Percentiles rank a stretch among this genome's conserved stretches.
Conservation (phyloP, 768 basidiomycete species). For the Boletus fagicola region DNA sequence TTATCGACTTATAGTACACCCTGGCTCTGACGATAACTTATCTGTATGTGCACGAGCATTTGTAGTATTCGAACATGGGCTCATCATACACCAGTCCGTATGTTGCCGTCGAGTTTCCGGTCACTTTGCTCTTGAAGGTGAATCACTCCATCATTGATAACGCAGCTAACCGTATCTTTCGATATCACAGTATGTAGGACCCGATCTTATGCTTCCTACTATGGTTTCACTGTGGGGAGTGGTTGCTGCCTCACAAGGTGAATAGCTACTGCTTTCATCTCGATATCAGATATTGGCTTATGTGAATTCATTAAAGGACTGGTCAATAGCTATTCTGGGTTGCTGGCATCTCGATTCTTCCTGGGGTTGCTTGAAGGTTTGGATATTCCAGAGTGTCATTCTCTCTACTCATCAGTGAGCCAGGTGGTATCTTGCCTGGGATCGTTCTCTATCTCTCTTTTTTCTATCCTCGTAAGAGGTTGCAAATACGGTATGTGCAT, state of each 20-base stretch:
- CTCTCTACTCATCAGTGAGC: slow-evolving; percentile 2
- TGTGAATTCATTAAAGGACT: slow-evolving; percentile 33
- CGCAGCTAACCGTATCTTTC: neutral
- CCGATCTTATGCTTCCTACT: slow-evolving; percentile 56
- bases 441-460: slow-evolving; percentile 56
- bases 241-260: slow-evolving; percentile 59
- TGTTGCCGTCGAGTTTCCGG: slow-evolving; percentile 56
- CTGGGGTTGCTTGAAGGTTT: slow-evolving; percentile 60
- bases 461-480: slow-evolving; percentile 37
- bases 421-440: slow-evolving; percentile 60
- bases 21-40: slow-evolving; percentile 32
- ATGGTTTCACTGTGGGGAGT: slow-evolving; percentile 68
- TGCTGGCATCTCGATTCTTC: slow-evolving; percentile 49
- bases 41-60: slow-evolving; percentile 17
- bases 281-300: neutral
- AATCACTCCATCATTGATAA: neutral
- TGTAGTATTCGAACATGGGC: neutral
- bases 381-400: neutral
- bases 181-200: slow-evolving; percentile 39
- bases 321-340: slow-evolving; percentile 49
- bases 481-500: slow-evolving; percentile 28
- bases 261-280: neutral
- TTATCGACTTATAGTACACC: slow-evolving; percentile 30
- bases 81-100: slow-evolving; percentile 37
- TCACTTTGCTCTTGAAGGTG: slow-evolving; percentile 56